Base-by-base conservation (phyloP, 352 stramenopile genomes). In the Phytopythium delawarense region DNA sequence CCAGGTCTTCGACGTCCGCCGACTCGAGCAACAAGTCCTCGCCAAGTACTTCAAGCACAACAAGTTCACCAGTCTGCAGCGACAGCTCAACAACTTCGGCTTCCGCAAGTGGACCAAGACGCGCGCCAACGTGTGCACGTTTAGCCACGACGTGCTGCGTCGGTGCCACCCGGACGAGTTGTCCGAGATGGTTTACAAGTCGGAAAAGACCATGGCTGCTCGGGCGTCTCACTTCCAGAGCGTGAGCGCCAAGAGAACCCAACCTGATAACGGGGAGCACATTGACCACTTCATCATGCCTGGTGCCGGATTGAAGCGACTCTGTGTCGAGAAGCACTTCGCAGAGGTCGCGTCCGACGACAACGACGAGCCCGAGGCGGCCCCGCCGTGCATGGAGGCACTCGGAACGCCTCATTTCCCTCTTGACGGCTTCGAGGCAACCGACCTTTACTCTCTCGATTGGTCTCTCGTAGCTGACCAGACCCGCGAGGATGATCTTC, bases 21-120 rank as follows among this genome's bases (percentile, higher is more conserved):
- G 78, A 65, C 84, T 98, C 23, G 89, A 97, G 74, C 62, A 71
- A 12, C 77, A 94, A 61, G 78, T 98, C 21, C 74, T 98, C 1
- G 84, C 89, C 12, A 87, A 88, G 63, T 98, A 97, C 71, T 98
- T 97, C 66, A 97, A 96, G 63, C 88, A 97, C 64, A 76, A 71
- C 59, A 96, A 91, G 56, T 98, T 96, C 70, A 85, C 91, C 32
- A 96, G 87, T 23, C 89, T 98, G 49, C 87, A 96, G 63, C 78
- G 91, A 25, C 89, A 97, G 66, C 74, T 98, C 25, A 96, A 95
- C 70, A 96, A 98, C 66, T 98, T 98, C 70, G 80, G 72, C 13
- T 98, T 97, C 67, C 74, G 74, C 66, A 92, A 92, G 62, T 90
- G 81, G 81, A 90, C 79, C 37, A 91, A 89, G 60, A 82, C 76